These are phyloP conservation scores for Jackrogersella minutella DNA, from an alignment of 495 filamentous ascomycete species.

Conservation along the genomic window DNA sequence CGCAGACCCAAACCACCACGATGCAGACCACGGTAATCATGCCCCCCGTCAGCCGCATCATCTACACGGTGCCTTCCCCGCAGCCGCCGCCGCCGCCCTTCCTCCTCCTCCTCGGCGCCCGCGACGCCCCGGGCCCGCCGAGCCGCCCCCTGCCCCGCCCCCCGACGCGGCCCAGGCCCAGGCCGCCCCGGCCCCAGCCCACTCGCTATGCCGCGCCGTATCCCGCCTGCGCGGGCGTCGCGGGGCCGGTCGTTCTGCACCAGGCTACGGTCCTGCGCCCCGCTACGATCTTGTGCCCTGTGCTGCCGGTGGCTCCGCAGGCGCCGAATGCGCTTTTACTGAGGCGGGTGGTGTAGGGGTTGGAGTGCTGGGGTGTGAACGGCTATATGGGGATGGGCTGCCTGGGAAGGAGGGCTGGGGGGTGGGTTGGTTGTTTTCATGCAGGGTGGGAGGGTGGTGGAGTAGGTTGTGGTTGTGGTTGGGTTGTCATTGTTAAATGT, in stretches of 20 bases:
- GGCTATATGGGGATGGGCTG: too few relatives aligned
- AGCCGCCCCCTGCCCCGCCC: constrained; percentile 5
- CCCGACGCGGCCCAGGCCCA: background rate
- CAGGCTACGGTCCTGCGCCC: background rate
- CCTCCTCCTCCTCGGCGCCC: background rate
- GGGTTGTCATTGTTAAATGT: too few relatives aligned
- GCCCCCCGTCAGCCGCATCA: constrained; percentile 10
- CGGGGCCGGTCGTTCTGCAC: background rate
- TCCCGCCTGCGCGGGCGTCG: too few relatives aligned
- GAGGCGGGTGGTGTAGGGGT: background rate
- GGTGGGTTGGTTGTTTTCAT: background rate
- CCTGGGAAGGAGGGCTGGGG: background rate
- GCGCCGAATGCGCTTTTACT: background rate
- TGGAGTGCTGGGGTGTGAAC: too few relatives aligned
- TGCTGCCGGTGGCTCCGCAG: background rate
- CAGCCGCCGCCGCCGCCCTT: background rate
- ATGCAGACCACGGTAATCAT: constrained; percentile 13
- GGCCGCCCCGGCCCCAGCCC: background rate
- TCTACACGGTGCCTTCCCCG: constrained; percentile 23
- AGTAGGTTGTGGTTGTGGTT: too few relatives aligned
- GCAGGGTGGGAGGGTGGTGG: background rate
- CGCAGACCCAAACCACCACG: background rate
- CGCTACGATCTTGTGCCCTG: background rate
- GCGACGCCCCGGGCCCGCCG: constrained; percentile 17
- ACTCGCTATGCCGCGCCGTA: too few relatives aligned